Conservation (phyloP, 192 early-diverging fungal species). For the Coemansia sp. region DNA sequence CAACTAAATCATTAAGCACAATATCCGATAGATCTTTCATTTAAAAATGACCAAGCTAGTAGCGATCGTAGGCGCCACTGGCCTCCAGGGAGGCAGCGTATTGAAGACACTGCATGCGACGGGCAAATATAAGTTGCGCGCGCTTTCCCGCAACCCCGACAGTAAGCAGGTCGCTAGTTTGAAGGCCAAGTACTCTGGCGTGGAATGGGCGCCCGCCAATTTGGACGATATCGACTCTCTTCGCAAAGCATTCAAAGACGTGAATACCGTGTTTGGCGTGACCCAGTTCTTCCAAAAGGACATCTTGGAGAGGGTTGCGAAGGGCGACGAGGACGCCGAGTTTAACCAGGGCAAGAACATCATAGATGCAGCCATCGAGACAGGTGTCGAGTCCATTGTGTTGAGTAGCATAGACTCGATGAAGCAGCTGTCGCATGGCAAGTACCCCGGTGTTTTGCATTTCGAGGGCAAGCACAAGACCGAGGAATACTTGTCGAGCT, state of each 20-base stretch:
- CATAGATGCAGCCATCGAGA: slow-evolving; percentile 37
- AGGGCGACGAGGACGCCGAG: slow-evolving; percentile 27
- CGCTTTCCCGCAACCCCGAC: slow-evolving; percentile 22
- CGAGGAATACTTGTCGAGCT: slow-evolving; percentile 37
- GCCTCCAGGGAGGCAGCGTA: slow-evolving; percentile 43
- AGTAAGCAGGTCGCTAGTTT: slow-evolving; percentile 12
- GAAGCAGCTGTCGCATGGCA: slow-evolving; percentile 21
- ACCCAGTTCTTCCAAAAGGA: slow-evolving; percentile 29
- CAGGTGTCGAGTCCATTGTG: slow-evolving; percentile 20
- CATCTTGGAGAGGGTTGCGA: not conserved
- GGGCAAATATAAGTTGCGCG: slow-evolving; percentile 32
- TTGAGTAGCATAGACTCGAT: slow-evolving; percentile 34
- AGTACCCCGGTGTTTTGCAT: slow-evolving; percentile 23
- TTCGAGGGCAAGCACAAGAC: slow-evolving; percentile 41
- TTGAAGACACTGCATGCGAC: slow-evolving; percentile 26
- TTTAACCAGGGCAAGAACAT: slow-evolving; percentile 37
- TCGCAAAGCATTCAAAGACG: slow-evolving; percentile 20
- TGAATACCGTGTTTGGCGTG: slow-evolving; percentile 35
- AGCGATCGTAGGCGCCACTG: slow-evolving; percentile 43
- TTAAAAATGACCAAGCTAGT: slow-evolving; percentile 22
- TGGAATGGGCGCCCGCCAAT: slow-evolving; percentile 26
- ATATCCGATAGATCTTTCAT: not conserved
- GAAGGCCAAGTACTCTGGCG: slow-evolving; percentile 23
- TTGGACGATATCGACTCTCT: slow-evolving; percentile 24
- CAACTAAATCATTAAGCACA: not conserved